Base-by-base conservation (phyloP, 108 stramenopile genomes). In the Cyclotella sp. region DNA sequence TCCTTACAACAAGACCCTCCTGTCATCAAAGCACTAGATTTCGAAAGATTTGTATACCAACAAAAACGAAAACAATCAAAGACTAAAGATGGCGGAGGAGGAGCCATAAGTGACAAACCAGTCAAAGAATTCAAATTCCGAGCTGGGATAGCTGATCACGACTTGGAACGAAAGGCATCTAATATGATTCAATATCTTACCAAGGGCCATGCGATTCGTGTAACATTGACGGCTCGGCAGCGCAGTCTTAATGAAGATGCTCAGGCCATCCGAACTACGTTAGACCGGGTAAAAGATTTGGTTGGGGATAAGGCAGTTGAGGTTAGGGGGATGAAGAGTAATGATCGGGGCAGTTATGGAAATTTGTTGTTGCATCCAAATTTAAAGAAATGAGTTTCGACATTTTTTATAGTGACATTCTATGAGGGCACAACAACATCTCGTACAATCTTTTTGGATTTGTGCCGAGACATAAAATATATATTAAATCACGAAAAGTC, bases 121-220 rank as follows among this genome's bases (percentile, higher is more conserved):
- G 55, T 88, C 40, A 82, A 88, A 53, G 83, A 84, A 39, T 84
- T 79, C 61, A 84, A 84, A 42, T 84, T 84, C 44, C 77, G 79
- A 3, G 88, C 91, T 3, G 89, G 86, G 12, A 91, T 91, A 49
- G 88, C 85, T 13, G 79, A 73, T 41, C 78, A 89, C 63, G 91
- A 91, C 61, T 70, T 91, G 39, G 51, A 78, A 57, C 75, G 91
- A 9, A 91, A 91, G 54, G 45, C 86, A n/a, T 53, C 59, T 5
- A 73, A 84, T 24, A 75, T 91, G 81, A 72, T 74, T n/a, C 57
- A 78, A 28, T 88, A 83, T 59, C 47, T 91, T 13, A 45, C 47
- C 0, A 86, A 83, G 34, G 91, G 91, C 39, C 78, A 86, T 61
- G 83, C 85, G 15, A 84, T 89, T n/a, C 86, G 89, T 26, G 86